Evolutionary conservation across 2,329 filamentous ascomycete genomes (phyloP).

Genomic region (Talaromyces islandicus): DNA sequence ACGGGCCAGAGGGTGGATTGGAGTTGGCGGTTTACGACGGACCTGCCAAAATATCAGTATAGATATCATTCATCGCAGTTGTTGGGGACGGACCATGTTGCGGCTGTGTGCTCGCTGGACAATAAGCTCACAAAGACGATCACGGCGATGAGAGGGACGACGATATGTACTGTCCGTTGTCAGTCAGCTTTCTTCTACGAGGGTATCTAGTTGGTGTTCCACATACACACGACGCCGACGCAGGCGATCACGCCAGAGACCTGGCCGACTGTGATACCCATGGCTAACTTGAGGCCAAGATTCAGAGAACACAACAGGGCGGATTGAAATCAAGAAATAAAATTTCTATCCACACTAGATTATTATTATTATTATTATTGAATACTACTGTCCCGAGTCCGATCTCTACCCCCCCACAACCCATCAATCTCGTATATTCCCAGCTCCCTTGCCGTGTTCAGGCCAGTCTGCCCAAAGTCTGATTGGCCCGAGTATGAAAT

Average conservation of each 20-base stretch:
- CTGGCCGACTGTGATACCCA: slow-evolving; percentile 1
- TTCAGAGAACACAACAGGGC: background rate
- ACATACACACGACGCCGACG: background rate
- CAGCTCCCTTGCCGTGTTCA: too few species aligned
- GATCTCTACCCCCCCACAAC: too few species aligned
- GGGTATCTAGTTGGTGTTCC: too few species aligned
- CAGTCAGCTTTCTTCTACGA: too few species aligned
- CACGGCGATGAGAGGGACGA: background rate
- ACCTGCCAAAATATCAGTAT: background rate
- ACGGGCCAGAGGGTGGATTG: background rate
- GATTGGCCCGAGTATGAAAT: too few species aligned
- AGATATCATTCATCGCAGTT: background rate
- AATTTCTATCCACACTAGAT: too few species aligned
- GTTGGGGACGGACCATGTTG: background rate
- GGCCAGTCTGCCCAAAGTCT: too few species aligned
- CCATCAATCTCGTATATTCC: too few species aligned
- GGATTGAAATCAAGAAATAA: background rate
- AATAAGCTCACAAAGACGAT: background rate
- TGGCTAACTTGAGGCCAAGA: background rate
- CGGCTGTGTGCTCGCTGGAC: background rate
- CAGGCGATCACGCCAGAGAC: slow-evolving; percentile 1
- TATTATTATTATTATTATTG: too few species aligned
- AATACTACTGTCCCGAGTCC: too few species aligned
- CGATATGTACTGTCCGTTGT: background rate
- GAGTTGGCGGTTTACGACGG: background rate